Base-by-base conservation (phyloP, 805 yeast genomes). In the Hanseniaspora meyeri region DNA sequence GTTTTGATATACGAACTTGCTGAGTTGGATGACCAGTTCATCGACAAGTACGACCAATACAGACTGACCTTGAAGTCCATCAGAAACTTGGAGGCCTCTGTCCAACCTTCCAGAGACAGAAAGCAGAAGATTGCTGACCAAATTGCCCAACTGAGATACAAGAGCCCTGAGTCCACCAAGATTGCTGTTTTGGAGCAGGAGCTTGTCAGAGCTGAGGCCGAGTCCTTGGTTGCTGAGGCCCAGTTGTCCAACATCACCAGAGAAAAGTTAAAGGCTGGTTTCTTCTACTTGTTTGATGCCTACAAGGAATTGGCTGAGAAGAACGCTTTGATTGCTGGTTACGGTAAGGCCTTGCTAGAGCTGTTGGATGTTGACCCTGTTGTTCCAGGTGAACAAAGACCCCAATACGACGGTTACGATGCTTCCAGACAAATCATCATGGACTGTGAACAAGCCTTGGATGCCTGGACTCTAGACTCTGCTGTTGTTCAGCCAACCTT, bases 351-450 rank as follows among this genome's bases (percentile, higher is more conserved):
- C 36, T 72, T 87, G 58, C 76, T 87, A 67, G 91, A 85, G 73
- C 77, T 87, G 67, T 76, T 87, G 67, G 95, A 86, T 66, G 93
- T 85, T 66, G 74, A 87, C 60, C 86, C 93, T 60, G 91, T 86
- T 53, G 85, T 91, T 59, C 95, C 95, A 59, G 95, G 95, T 76
- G 95, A 86, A 74, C 85, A 91, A 50, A 83, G 93, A 80, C 85
- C 90, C 43, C 85, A 90, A 58, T 85, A 85, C 69, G 95, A 85
- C 65, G 95, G 95, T 63, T 85, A 85, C 70, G 93, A 85, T 70
- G 89, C 91, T 49, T 83, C 91, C 43, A 85, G 85, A 74, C 95
- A 85, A 73, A 85, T 85, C 70, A 85, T 85, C 65, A 81, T 85
- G 63, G 95, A 85, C 66, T 87, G 89, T 61, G 95, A 85, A 73